Base-by-base conservation (phyloP, 495 filamentous ascomycete genomes). In the Patellaria atrata region DNA sequence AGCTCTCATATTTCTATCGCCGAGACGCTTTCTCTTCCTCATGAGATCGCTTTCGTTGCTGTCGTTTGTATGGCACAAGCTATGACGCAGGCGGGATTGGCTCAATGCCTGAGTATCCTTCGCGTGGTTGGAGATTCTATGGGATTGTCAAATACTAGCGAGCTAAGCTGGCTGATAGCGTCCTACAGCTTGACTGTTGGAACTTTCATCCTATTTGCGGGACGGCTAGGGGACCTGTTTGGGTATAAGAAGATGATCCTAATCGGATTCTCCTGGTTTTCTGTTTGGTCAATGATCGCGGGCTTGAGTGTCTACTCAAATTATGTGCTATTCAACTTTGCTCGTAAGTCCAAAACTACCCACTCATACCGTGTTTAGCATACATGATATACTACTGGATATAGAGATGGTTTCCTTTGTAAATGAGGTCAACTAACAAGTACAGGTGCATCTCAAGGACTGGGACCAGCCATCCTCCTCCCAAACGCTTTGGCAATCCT, bases 391-490 rank as follows among this genome's bases (percentile, higher is more conserved):
- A n/a, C n/a, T n/a, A n/a, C n/a, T n/a, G n/a, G n/a, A n/a, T n/a
- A n/a, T n/a, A n/a, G n/a, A n/a, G n/a, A n/a, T n/a, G n/a, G n/a
- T n/a, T n/a, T n/a, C n/a, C n/a, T n/a, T n/a, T n/a, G n/a, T n/a
- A n/a, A n/a, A n/a, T n/a, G n/a, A n/a, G n/a, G n/a, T n/a, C n/a
- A n/a, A n/a, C n/a, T n/a, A n/a, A n/a, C n/a, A n/a, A n/a, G n/a
- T n/a, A n/a, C n/a, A n/a, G n/a, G n/a, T n/a, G 34, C 26, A 37
- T 13, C 26, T 51, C 61, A 67, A 10, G 71, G 70, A 4, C 46
- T 73, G 4, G 71, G 68, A 1, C 61, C 66, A 1, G 66, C 67
- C 1, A 47, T 70, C 17, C 42, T 65, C 2, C 48, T 73, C 15
- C 62, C 68, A 0, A 72, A 66, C 42, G 58, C 60, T 0, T 38